phyloP scores from a whole-genome alignment of 2,329 filamentous ascomycete genomes.

The Beauveria varroae region DNA sequence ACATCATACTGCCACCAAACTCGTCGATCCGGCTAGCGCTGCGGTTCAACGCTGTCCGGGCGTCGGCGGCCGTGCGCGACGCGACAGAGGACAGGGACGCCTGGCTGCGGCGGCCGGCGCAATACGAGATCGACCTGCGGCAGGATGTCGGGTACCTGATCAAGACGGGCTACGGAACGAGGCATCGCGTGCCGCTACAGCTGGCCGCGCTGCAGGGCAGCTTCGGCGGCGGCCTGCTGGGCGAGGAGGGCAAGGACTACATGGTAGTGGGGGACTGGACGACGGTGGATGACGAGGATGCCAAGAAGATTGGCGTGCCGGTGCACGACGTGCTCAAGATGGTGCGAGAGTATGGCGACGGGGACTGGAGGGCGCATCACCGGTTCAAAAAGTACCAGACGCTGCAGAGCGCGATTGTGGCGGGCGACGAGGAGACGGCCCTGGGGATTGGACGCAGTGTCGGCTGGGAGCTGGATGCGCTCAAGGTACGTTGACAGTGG shows the following conservation, averaged over 20 bases:
- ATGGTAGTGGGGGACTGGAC: constrained; percentile 46
- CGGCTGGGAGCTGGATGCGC: constrained; percentile 43
- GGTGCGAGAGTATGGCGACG: constrained; percentile 25
- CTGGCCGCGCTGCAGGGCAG: constrained; percentile 33
- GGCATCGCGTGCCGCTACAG: constrained; percentile 38
- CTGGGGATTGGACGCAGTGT: constrained; percentile 28
- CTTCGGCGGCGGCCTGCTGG: constrained; percentile 23
- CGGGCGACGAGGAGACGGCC: constrained; percentile 31
- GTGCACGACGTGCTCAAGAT: constrained; percentile 36
- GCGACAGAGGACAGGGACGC: constrained; percentile 28
- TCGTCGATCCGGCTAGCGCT: constrained; percentile 26
- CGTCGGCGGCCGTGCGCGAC: constrained; percentile 23
- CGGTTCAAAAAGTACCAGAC: constrained; percentile 33
- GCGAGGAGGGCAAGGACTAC: constrained; percentile 32
- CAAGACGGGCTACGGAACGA: constrained; percentile 50
- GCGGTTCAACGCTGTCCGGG: constrained; percentile 26
- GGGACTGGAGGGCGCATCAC: constrained; percentile 21
- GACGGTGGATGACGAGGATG: constrained; percentile 25
- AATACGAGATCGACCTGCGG: constrained; percentile 35
- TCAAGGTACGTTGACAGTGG: constrained; percentile 32
- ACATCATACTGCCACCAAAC: constrained; percentile 25
- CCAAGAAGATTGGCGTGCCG: constrained; percentile 22
- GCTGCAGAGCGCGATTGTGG: constrained; percentile 30
- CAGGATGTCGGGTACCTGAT: constrained; percentile 43
- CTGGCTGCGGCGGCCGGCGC: constrained; percentile 32